A percentile compares a stretch with the other conserved stretches of the same genome.
Conservation (phyloP, 202 grass and related monocot genomes). For the Hordeum pubiflorum region DNA sequence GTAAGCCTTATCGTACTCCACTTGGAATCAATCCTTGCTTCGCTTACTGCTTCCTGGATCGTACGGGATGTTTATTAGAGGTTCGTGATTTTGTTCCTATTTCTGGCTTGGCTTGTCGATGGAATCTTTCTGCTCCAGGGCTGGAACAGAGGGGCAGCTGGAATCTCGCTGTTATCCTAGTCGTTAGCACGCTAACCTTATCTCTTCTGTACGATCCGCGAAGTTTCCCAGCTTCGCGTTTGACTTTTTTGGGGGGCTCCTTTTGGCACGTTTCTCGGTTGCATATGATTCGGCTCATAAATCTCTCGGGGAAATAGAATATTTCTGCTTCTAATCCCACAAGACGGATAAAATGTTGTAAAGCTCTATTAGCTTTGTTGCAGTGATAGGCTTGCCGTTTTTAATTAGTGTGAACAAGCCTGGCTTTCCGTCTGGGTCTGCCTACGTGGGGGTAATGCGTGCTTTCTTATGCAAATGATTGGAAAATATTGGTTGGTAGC, state of each 20-base stretch:
- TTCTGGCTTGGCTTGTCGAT: neutral
- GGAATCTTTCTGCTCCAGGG: slow-evolving; percentile 25
- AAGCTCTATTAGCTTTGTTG: slow-evolving; percentile 9
- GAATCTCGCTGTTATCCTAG: slow-evolving; percentile 30
- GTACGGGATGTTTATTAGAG: neutral
- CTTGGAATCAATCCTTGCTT: neutral
- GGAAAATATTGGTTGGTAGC: slow-evolving; percentile 27
- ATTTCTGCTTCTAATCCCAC: slow-evolving; percentile 4
- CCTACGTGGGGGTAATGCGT: slow-evolving; percentile 10
- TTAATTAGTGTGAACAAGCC: neutral
- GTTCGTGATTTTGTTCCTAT: slow-evolving; percentile 24
- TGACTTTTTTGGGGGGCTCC: slow-evolving; percentile 14
- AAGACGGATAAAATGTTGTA: slow-evolving; percentile 16
- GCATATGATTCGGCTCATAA: neutral
- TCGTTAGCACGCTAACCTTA: slow-evolving; percentile 15
- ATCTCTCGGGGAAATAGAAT: slow-evolving; percentile 7
- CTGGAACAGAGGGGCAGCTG: neutral
- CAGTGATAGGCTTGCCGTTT: neutral
- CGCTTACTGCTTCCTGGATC: neutral
- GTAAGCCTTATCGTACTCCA: slow-evolving; percentile 7
- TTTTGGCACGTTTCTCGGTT: slow-evolving; percentile 8
- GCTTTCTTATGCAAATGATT: slow-evolving; percentile 30
- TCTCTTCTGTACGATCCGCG: neutral
- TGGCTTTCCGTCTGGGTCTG: neutral
- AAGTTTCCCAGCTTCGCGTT: slow-evolving; percentile 14